A percentile compares a stretch with the other conserved stretches of the same genome.
Conservation (phyloP, 306 rosid species). For the Fagus sylvatica region DNA sequence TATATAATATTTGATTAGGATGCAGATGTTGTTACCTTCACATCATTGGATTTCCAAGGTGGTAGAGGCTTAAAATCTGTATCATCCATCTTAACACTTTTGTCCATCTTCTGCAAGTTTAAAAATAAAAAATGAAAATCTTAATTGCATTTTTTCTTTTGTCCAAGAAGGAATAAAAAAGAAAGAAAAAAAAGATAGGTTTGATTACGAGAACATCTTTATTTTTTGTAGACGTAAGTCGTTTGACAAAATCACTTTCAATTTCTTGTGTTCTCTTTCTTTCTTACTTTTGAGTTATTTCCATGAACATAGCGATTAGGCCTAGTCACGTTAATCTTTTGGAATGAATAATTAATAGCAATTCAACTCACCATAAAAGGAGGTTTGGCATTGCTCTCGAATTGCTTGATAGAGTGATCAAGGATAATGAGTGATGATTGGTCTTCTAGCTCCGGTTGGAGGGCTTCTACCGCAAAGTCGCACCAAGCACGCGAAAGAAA, state of each 20-base stretch:
- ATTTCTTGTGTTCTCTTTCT: too few relatives aligned
- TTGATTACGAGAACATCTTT: background rate
- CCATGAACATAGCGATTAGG: too few relatives aligned
- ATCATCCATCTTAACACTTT: slow-evolving; percentile 54
- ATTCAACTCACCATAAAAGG: slow-evolving; percentile 46
- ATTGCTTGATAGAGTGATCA: slow-evolving; percentile 47
- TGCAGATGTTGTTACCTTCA: slow-evolving; percentile 50
- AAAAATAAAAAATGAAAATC: background rate
- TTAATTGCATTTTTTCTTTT: background rate
- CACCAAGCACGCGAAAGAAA: slow-evolving; percentile 87
- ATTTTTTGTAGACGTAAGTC: too few relatives aligned
- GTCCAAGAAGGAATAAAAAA: slow-evolving; percentile 8
- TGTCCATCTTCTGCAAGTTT: slow-evolving; percentile 44
- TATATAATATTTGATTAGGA: background rate
- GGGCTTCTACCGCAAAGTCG: slow-evolving; percentile 82
- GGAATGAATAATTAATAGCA: background rate
- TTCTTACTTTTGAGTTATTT: too few relatives aligned
- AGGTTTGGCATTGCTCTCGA: slow-evolving; percentile 38
- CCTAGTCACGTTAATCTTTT: too few relatives aligned
- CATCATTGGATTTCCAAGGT: slow-evolving; percentile 80
- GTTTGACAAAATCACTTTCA: too few relatives aligned
- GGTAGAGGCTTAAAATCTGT: slow-evolving; percentile 63
- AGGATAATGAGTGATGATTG: slow-evolving; percentile 55
- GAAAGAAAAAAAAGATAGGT: background rate
- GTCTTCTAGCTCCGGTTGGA: slow-evolving; percentile 56